Conservation (phyloP, 306 rosid genomes). For the Casuarina cunninghamiana region DNA sequence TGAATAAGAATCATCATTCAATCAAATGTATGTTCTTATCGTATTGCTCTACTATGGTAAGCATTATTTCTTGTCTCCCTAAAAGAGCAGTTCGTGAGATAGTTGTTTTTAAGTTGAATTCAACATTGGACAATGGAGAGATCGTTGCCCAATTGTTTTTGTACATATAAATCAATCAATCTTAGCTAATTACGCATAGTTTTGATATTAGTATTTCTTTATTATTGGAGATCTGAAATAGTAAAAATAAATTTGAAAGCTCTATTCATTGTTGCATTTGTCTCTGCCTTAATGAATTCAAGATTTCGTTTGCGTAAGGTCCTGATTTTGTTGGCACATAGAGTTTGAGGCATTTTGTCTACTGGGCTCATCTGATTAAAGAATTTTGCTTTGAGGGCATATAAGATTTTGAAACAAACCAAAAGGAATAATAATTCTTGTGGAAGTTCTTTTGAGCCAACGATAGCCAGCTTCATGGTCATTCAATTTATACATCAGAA, state of each 20-base stretch:
- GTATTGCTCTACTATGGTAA: too few species aligned
- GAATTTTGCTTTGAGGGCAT: neutral
- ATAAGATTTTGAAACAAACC: neutral
- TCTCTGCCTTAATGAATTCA: slow-evolving; percentile 6
- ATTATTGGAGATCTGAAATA: neutral
- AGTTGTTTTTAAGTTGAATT: too few species aligned
- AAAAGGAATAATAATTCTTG: neutral
- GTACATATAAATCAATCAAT: neutral
- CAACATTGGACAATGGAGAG: too few species aligned
- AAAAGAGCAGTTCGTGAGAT: too few species aligned
- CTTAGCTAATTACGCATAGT: neutral
- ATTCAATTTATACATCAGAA: neutral
- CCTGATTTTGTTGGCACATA: neutral
- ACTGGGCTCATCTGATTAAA: neutral
- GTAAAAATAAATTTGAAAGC: neutral
- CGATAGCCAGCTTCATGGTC: neutral
- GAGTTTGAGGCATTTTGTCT: neutral
- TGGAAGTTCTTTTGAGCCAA: neutral
- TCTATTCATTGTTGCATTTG: neutral
- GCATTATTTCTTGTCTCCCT: too few species aligned
- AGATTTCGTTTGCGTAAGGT: neutral
- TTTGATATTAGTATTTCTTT: neutral
- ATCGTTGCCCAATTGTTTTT: neutral
- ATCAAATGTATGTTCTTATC: too few species aligned
- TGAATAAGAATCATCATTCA: too few species aligned